These are phyloP conservation scores for Gracilaria domingensis DNA, from an alignment of 23 red algal genomes.

Conservation along the genomic window DNA sequence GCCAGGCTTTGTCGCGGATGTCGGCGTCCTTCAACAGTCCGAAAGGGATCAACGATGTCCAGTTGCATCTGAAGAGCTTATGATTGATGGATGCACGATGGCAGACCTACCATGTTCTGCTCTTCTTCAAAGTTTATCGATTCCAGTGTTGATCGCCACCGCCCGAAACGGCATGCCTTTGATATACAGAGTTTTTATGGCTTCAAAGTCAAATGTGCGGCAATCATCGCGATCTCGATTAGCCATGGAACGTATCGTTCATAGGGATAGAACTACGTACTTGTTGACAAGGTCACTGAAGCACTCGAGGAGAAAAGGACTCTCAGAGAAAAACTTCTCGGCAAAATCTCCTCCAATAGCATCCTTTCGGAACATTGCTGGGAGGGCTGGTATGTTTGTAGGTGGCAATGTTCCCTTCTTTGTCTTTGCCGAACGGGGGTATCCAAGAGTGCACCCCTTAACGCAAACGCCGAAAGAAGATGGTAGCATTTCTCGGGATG, in stretches of 20 bases:
- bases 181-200: conserved; percentile 70
- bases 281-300: conserved; percentile 39
- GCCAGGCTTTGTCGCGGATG: conserved; percentile 34
- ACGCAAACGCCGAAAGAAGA: conserved; percentile 8
- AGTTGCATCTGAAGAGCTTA: conserved; percentile 26
- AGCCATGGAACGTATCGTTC: conserved; percentile 39
- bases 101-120: conserved; percentile 37
- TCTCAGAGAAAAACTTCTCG: neutral
- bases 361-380: conserved; percentile 71
- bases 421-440: conserved; percentile 81
- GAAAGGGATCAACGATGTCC: neutral
- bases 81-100: conserved; percentile 28
- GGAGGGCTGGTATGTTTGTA: conserved; percentile 71
- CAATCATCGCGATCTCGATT: conserved; percentile 31
- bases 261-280: conserved; percentile 61
- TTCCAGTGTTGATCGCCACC: conserved; percentile 61
- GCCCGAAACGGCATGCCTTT: conserved; percentile 55
- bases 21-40: neutral
- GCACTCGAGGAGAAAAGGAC: neutral
- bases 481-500: conserved; percentile 40
- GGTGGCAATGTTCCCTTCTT: conserved; percentile 62
- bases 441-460: conserved; percentile 77
- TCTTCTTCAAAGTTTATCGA: conserved; percentile 53
- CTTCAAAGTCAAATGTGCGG: neutral
- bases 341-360: conserved; percentile 2